Conservation (phyloP, 2,329 filamentous ascomycete species). For the Lasiodiplodia sp. region DNA sequence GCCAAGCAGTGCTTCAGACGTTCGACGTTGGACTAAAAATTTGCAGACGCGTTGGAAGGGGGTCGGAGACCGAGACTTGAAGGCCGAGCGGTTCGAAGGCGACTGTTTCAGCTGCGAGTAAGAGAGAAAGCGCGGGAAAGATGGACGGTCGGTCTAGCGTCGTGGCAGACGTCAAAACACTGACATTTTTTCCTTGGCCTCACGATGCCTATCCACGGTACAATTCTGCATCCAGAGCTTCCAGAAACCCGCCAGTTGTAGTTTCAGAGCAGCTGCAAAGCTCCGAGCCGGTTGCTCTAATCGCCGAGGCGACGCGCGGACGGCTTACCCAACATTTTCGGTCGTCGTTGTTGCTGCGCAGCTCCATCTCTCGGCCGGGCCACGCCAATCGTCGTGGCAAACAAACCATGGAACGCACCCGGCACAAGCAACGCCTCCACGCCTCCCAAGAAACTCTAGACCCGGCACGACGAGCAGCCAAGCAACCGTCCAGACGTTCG, state of each 20-base stretch:
- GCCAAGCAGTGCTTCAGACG: constrained; percentile 5
- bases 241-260: too few species aligned
- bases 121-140: neutral
- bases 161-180: neutral
- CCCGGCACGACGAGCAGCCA: neutral
- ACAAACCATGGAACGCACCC: constrained; percentile 13
- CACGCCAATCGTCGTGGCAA: neutral
- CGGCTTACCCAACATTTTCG: neutral
- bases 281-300: neutral
- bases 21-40: constrained; percentile 4
- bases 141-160: neutral
- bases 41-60: neutral
- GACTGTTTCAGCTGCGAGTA: neutral
- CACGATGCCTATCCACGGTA: neutral
- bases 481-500: constrained; percentile 17
- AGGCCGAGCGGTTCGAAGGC: constrained; percentile 6
- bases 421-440: constrained; percentile 11
- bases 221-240: too few species aligned
- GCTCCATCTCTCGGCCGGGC: neutral
- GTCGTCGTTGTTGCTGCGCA: too few species aligned
- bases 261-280: too few species aligned
- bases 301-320: constrained; percentile 3
- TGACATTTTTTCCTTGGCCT: neutral
- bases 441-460: constrained; percentile 18
- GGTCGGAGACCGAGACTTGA: neutral